phyloP scores from a whole-genome alignment of 2,329 filamentous ascomycete species.

The Penicillium olsonii region DNA sequence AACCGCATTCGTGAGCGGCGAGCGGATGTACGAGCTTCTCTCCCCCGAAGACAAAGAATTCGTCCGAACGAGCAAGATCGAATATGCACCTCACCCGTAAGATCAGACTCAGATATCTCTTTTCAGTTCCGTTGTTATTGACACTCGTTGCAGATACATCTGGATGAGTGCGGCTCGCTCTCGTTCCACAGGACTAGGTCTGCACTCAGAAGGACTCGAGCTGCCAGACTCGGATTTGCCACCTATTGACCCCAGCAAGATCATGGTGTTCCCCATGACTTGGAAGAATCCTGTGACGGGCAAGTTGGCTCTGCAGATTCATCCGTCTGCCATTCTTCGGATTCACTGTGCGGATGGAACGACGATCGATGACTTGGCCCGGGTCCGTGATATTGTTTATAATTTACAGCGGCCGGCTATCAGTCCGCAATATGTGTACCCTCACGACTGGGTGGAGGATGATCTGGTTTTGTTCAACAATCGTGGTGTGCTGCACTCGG shows the following conservation, averaged over 20 bases:
- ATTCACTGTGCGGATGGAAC: slow-evolving; percentile 67
- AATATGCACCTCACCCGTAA: slow-evolving; percentile 75
- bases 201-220: slow-evolving; percentile 67
- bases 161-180: slow-evolving; percentile 75
- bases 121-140: neutral
- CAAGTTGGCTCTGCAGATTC: slow-evolving; percentile 69
- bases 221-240: slow-evolving; percentile 62
- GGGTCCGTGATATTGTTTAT: slow-evolving; percentile 71
- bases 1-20: slow-evolving; percentile 72
- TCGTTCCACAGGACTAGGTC: slow-evolving; percentile 68
- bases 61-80: slow-evolving; percentile 65
- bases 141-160: slow-evolving; percentile 51
- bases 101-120: neutral
- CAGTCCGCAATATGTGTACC: slow-evolving; percentile 66
- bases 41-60: slow-evolving; percentile 68
- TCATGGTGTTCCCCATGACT: slow-evolving; percentile 73
- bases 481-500: slow-evolving; percentile 71
- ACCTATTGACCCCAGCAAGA: slow-evolving; percentile 63
- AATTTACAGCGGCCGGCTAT: slow-evolving; percentile 72
- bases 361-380: slow-evolving; percentile 67
- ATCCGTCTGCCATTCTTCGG: slow-evolving; percentile 70
- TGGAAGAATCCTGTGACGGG: slow-evolving; percentile 76
- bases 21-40: slow-evolving; percentile 69
- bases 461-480: slow-evolving; percentile 80
- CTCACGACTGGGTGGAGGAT: slow-evolving; percentile 75